Evolutionary conservation across 2,329 filamentous ascomycete species (phyloP).

Genomic region (Nectriaceae sp.): DNA sequence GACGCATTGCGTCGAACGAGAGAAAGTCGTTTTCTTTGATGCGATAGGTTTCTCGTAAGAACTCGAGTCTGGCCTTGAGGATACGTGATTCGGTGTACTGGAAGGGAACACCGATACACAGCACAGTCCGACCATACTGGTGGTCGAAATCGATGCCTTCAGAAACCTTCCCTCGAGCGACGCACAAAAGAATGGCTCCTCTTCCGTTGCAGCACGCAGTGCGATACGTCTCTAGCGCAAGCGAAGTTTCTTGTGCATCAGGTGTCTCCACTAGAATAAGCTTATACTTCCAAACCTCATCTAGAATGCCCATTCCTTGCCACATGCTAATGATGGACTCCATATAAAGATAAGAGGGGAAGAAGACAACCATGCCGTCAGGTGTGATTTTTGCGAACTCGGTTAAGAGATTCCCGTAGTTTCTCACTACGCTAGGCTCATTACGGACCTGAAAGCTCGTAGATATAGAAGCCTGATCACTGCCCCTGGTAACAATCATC

Average conservation of each 20-base stretch:
- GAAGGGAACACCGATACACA: conserved; percentile 96
- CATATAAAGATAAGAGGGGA: conserved; percentile 98
- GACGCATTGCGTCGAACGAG: conserved; percentile 99
- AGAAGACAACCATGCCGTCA: conserved; percentile 98
- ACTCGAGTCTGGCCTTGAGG: conserved; percentile 91
- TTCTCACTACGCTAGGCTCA: conserved; percentile 93
- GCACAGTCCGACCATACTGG: conserved; percentile 92
- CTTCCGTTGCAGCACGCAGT: conserved; percentile 97
- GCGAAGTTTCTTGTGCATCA: conserved; percentile 93
- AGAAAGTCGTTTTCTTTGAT: conserved; percentile 97
- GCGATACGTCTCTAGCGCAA: conserved; percentile 94
- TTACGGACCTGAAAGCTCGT: conserved; percentile 95
- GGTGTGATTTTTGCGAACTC: conserved; percentile 97
- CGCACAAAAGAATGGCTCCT: conserved; percentile 89
- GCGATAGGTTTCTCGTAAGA: conserved; percentile 93
- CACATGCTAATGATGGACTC: conserved; percentile 98
- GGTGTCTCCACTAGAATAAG: conserved; percentile 97
- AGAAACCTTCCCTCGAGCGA: conserved; percentile 94
- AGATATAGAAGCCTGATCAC: conserved; percentile 89
- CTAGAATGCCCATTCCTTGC: conserved; percentile 97
- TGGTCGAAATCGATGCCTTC: conserved; percentile 99
- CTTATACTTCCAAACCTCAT: conserved; percentile 99
- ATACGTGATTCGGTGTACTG: conserved; percentile 99
- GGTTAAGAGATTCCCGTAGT: conserved; percentile 90
- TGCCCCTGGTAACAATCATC: conserved; percentile 95